Evolutionary conservation across 441 rosid species (phyloP).

Genomic region (Brassica hybrid): DNA sequence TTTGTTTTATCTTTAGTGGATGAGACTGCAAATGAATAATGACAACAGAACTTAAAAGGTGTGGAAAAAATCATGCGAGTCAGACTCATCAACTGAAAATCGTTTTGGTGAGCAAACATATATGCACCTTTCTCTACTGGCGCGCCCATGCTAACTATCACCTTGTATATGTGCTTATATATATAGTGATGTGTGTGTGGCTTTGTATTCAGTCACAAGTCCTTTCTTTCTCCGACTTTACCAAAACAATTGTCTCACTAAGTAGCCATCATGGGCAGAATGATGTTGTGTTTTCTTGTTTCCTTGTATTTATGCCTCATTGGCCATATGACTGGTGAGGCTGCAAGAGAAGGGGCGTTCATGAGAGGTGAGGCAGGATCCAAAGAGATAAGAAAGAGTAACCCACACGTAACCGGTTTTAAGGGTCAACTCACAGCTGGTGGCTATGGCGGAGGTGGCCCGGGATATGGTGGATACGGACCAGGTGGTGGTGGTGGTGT

Average conservation of each 20-base stretch:
- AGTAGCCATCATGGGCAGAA: slow-evolving; percentile 34
- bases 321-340: slow-evolving; percentile 36
- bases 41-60: not conserved
- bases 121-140: slow-evolving; percentile 22
- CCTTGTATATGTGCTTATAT: slow-evolving; percentile 10
- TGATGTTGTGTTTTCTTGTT: slow-evolving; percentile 37
- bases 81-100: slow-evolving; percentile 32
- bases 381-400: slow-evolving; percentile 24
- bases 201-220: not conserved
- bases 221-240: slow-evolving; percentile 25
- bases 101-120: slow-evolving; percentile 30
- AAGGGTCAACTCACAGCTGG: slow-evolving; percentile 29
- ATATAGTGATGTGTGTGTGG: slow-evolving; percentile 7
- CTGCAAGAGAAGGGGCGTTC: slow-evolving; percentile 36
- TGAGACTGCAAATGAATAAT: not conserved
- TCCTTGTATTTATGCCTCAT: slow-evolving; percentile 37
- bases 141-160: slow-evolving; percentile 20
- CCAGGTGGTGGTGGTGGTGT: too few species aligned
- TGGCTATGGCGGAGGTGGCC: too few species aligned
- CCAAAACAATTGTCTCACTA: not conserved
- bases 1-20: not conserved
- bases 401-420: slow-evolving; percentile 26
- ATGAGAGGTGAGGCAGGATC: slow-evolving; percentile 18
- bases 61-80: slow-evolving; percentile 25
- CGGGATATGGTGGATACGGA: too few species aligned